Conservation (phyloP, 768 basidiomycete genomes). For the Serendipita indica region DNA sequence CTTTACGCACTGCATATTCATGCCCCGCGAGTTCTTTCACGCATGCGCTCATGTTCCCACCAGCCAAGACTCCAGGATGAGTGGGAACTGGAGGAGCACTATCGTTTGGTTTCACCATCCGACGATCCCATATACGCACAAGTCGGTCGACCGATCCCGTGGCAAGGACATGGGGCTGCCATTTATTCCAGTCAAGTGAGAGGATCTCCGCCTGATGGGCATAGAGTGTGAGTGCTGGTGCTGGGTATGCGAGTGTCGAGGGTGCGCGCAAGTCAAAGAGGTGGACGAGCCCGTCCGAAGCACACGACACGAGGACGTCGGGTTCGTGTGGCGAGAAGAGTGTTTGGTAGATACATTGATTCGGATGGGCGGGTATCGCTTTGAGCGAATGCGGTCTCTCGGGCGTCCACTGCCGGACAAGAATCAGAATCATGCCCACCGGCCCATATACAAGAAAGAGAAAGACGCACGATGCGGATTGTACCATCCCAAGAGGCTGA, state of each 20-base stretch:
- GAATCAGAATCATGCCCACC: background rate
- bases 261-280: constrained; percentile 46
- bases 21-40: constrained; percentile 63
- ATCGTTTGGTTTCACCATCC: constrained; percentile 55
- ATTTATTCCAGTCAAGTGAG: constrained; percentile 87
- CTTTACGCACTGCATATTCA: constrained; percentile 78
- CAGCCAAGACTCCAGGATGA: too few relatives aligned
- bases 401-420: constrained; percentile 59
- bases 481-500: constrained; percentile 88
- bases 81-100: constrained; percentile 23
- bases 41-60: too few relatives aligned
- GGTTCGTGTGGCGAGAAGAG: constrained; percentile 88
- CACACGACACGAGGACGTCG: constrained; percentile 66
- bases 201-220: constrained; percentile 68
- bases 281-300: constrained; percentile 71
- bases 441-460: background rate
- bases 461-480: constrained; percentile 60
- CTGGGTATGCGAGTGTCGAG: constrained; percentile 9
- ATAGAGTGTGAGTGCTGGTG: constrained; percentile 30
- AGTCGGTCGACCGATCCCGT: constrained; percentile 66
- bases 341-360: constrained; percentile 68
- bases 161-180: constrained; percentile 60
- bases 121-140: constrained; percentile 72
- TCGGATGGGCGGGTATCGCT: constrained; percentile 43
- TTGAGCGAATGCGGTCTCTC: constrained; percentile 68